Evolutionary conservation across 148 eudicot genomes (phyloP).

Genomic region (Amaranthus palmeri): DNA sequence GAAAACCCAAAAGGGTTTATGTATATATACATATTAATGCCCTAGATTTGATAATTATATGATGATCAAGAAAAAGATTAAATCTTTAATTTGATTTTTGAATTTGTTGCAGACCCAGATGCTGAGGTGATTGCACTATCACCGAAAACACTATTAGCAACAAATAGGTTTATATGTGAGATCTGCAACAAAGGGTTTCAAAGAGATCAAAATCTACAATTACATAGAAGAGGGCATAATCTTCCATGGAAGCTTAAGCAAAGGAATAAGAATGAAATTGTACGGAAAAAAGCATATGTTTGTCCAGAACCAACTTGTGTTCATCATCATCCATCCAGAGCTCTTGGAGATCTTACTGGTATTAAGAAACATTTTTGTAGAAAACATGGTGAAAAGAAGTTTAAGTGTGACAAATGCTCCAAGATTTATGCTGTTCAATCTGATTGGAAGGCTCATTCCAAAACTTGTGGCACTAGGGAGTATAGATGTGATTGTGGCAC

Average conservation of each 20-base stretch:
- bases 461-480: conserved; percentile 89
- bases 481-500: conserved; percentile 95
- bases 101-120: conserved; percentile 73
- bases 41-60: conserved; percentile 6
- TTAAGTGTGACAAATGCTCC: conserved; percentile 81
- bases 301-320: conserved; percentile 84
- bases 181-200: conserved; percentile 96
- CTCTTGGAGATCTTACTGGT: conserved; percentile 92
- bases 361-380: conserved; percentile 88
- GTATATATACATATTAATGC: conserved; percentile 2
- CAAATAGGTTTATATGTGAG: conserved; percentile 87
- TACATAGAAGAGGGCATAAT: conserved; percentile 94
- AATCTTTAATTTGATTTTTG: background rate
- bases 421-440: conserved; percentile 90
- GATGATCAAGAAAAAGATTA: background rate
- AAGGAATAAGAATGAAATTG: conserved; percentile 39
- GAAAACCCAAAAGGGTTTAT: background rate
- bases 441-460: conserved; percentile 96
- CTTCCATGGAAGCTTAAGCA: conserved; percentile 95
- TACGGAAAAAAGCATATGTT: conserved; percentile 68
- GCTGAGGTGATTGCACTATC: conserved; percentile 92
- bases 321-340: conserved; percentile 86
- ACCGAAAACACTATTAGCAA: conserved; percentile 69
- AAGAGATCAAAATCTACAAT: conserved; percentile 88
- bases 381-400: conserved; percentile 94